These are phyloP conservation scores for Ormosia emarginata DNA, from an alignment of 306 rosid species.

Conservation along the genomic window DNA sequence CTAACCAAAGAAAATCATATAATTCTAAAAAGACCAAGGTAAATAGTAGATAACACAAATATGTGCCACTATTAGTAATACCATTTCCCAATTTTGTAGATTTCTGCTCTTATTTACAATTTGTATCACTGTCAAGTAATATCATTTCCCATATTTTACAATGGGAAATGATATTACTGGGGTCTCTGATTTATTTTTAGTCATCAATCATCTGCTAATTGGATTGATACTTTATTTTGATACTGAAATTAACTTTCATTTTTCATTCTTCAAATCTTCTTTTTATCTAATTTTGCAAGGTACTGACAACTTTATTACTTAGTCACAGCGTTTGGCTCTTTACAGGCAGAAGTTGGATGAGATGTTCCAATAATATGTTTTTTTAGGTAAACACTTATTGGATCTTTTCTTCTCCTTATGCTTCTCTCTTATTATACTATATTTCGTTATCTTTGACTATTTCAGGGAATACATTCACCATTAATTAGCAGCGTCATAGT, in stretches of 20 bases:
- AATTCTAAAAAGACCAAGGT: neutral
- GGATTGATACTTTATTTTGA: conserved; percentile 11
- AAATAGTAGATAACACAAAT: neutral
- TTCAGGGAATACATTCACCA: conserved; percentile 29
- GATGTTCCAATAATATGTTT: conserved; percentile 22
- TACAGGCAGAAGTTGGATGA: conserved; percentile 49
- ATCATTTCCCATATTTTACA: too few relatives aligned
- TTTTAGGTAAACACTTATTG: conserved; percentile 12
- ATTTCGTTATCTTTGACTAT: conserved; percentile 3
- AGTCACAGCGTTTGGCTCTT: conserved; percentile 44
- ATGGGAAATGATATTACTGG: too few relatives aligned
- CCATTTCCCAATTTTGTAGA: neutral
- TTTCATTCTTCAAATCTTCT: conserved; percentile 1
- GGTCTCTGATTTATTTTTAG: neutral
- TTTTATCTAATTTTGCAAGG: conserved; percentile 10
- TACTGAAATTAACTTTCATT: conserved; percentile 13
- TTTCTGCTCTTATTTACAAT: neutral
- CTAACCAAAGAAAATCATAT: too few relatives aligned
- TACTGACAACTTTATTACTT: conserved; percentile 17
- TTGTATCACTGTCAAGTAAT: too few relatives aligned
- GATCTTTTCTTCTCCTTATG: neutral
- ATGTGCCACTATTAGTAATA: neutral
- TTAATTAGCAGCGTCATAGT: conserved; percentile 9
- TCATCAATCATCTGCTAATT: conserved; percentile 1
- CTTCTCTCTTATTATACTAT: neutral